These are phyloP conservation scores for Nemania abortiva DNA, from an alignment of 2,329 filamentous ascomycete species.

Conservation along the genomic window DNA sequence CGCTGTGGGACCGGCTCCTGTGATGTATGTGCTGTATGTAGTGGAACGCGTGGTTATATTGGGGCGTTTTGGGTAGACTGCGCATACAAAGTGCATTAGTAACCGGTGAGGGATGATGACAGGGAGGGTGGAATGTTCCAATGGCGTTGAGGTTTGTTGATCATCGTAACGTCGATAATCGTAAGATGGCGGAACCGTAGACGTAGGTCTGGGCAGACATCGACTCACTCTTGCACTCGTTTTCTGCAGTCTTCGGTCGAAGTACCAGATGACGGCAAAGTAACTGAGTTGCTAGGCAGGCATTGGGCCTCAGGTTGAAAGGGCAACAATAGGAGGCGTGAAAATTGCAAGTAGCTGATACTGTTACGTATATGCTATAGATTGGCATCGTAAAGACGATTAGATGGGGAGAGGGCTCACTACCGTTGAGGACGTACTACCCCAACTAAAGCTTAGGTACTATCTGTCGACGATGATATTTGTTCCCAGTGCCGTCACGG, in stretches of 20 bases:
- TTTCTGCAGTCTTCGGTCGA: not conserved
- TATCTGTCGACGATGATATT: not conserved
- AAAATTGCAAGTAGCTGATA: not conserved
- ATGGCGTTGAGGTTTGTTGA: not conserved
- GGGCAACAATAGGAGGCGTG: not conserved
- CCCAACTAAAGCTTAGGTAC: not conserved
- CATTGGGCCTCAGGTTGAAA: not conserved
- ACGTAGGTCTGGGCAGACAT: not conserved
- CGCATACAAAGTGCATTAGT: not conserved
- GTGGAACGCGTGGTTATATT: not conserved
- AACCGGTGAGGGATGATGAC: not conserved
- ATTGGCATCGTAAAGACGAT: not conserved
- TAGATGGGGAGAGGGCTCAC: not conserved
- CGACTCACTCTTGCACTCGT: not conserved
- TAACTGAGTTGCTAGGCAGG: not conserved
- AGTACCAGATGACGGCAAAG: not conserved
- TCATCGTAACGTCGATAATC: too few species aligned
- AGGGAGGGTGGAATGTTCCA: not conserved
- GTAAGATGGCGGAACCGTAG: not conserved
- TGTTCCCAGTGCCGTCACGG: not conserved
- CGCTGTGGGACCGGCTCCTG: conserved; percentile 3
- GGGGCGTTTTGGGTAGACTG: not conserved
- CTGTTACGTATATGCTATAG: not conserved
- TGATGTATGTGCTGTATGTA: not conserved
- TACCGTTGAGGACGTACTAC: not conserved